Evolutionary conservation across 352 stramenopile genomes (phyloP), one percentile per base, ranked within the genome.

Genomic region (Phytophthora crassamura): DNA sequence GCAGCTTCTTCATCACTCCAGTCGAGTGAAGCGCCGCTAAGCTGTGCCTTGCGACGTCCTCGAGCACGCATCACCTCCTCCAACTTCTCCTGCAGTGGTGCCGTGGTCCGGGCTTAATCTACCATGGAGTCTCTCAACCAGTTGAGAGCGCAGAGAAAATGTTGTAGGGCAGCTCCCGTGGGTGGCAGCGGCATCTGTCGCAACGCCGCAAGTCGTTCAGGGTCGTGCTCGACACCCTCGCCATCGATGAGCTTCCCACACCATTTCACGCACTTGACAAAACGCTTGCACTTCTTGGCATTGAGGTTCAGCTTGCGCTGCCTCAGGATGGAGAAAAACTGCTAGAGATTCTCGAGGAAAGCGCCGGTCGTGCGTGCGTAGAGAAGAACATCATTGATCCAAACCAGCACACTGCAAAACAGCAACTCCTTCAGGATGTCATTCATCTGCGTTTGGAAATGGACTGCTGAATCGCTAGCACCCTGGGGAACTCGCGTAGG

Each of bases 81-180:
- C 0, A 56, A 11, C 4, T 55, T 67, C 1, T 55, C n/a, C 28
- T 67, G 49, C 14, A 67, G n/a, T 2, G 57, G 46, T 4, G 39
- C 32, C 7, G 4, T 30, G 5, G 11, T 50, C 15, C 28, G n/a
- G 8, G 40, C 38, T 22, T 35, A 59, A 34, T 59, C 43, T 1
- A 64, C 45, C 58, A 59, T 59, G 1, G 48, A 59, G 48, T 59
- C 48, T 2, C 35, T 2, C 2, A 59, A n/a, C 58, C 58, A 66
- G 7, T 66, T 67, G 1, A 59, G 14, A 36, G 59, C 48, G 30
- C 59, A 67, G 9, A 67, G 14, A 14, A 66, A 66, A 53, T 66
- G 58, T 12, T 66, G 58, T 0, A 66, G 25, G 5, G 48, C 48
- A 36, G 34, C 36, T 9, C 49, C 59, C 10, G 50, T 60, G 0